These are phyloP conservation scores for Penicillium alfredii DNA, from an alignment of 495 filamentous ascomycete genomes.

Conservation along the genomic window DNA sequence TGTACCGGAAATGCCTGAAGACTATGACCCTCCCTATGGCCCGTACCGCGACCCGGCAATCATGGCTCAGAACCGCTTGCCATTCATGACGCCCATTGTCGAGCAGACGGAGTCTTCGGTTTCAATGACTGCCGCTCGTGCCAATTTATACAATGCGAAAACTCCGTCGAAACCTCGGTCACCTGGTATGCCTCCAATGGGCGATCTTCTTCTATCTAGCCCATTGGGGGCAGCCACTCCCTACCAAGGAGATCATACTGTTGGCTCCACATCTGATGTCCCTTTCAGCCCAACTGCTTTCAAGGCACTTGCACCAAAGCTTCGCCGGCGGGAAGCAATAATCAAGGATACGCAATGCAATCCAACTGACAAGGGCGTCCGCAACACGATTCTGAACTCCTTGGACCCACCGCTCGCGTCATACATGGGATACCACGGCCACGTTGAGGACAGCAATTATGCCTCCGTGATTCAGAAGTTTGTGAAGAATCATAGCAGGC, in stretches of 20 bases:
- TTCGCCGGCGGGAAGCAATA: slow-evolving; percentile 47
- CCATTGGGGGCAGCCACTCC: slow-evolving; percentile 26
- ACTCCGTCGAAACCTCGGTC: slow-evolving; percentile 59
- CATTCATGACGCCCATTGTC: slow-evolving; percentile 98
- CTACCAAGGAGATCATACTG: slow-evolving; percentile 23
- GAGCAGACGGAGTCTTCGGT: slow-evolving; percentile 88
- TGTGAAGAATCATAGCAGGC: slow-evolving; percentile 60
- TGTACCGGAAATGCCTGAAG: slow-evolving; percentile 71
- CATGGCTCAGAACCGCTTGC: slow-evolving; percentile 77
- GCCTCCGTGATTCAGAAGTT: slow-evolving; percentile 73
- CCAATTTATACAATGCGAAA: slow-evolving; percentile 57
- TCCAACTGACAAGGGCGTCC: slow-evolving; percentile 69
- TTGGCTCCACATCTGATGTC: slow-evolving; percentile 33
- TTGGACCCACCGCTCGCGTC: slow-evolving; percentile 63
- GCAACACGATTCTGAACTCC: slow-evolving; percentile 64
- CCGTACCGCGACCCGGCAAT: slow-evolving; percentile 72
- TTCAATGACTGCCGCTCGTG: slow-evolving; percentile 50
- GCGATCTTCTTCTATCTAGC: slow-evolving; percentile 31
- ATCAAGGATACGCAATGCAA: slow-evolving; percentile 83
- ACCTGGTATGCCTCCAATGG: slow-evolving; percentile 27
- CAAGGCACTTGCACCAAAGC: slow-evolving; percentile 32
- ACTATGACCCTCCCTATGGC: slow-evolving; percentile 67
- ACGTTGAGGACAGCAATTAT: slow-evolving; percentile 53
- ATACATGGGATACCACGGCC: slow-evolving; percentile 73
- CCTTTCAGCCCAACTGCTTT: slow-evolving; percentile 44